Base-by-base conservation (phyloP, 108 stramenopile species). In the Stephanodiscus minutulus region DNA sequence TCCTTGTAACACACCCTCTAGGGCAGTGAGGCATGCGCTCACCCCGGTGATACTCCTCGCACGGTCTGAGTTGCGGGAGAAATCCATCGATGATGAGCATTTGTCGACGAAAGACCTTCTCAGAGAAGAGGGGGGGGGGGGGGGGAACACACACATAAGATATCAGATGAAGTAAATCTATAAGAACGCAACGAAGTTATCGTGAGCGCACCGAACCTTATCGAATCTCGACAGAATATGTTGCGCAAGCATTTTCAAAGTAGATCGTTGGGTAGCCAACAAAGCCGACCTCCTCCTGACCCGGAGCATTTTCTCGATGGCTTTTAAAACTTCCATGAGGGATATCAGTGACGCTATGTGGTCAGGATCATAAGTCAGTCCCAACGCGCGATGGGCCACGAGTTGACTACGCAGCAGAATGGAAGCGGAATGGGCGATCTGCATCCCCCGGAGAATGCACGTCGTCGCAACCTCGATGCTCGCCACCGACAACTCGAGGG, bases 241-340 rank as follows among this genome's bases (percentile, higher is more conserved):
- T 5, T 77, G 67, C 39, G 82, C 68, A 35, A 82, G 61, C 68
- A 82, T 73, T 61, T 78, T 74, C 49, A 79, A 53, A 21, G 85
- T 66, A 18, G 53, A 48, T 28, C 73, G 69, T n/a, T 81, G 79
- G 43, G 69, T 64, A 20, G 79, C 24, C 39, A 79, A 21, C 33
- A 83, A 74, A 18, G 73, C 73, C 5, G 75, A 36, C 31, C 85
- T 74, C 39, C 82, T 61, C 46, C 82, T 69, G 15, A 67, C 72
- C 29, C 73, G 47, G 22, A 85, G 73, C 76, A 74, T 66, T 48
- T 77, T 65, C 43, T 86, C 82, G n/a, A 86, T 68, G 12, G 72
- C 59, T 66, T 86, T 86, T 41, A 83, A 48, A 3, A 76, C 70
- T 12, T 71, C 71, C n/a, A 79, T 43, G 22, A 86, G 59, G 1